Base-by-base conservation (phyloP, 805 yeast genomes). In the Kodamaea fukazawae region DNA sequence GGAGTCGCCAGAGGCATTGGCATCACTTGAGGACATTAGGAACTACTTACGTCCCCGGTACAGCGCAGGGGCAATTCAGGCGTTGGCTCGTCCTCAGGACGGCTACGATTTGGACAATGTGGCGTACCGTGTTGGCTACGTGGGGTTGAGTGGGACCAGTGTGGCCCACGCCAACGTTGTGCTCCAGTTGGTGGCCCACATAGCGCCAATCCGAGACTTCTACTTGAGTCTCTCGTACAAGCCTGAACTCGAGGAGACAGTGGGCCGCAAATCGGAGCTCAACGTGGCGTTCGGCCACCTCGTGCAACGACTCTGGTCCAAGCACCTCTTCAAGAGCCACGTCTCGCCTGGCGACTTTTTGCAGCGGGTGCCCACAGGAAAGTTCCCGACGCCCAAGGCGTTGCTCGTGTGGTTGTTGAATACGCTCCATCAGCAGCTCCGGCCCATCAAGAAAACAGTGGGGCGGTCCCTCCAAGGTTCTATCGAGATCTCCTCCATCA, bases 321-420 rank as follows among this genome's bases (percentile, higher is more conserved):
- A 72, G 0, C 61, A 62, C 29, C 64, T 85, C 15, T 79, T 79
- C 56, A 77, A 73, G 47, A 57, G 71, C 3, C 87, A 83, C 50
- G 67, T 84, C 2, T 79, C 91, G 0, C 81, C 87, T 1, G 83
- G 78, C 52, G 87, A 81, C 36, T 59, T 86, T 6, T 54, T 82
- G 32, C 79, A 79, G 42, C 65, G 61, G 44, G 58, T 82, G 4
- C 58, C 73, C 2, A 49, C 60, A 1, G 53, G 58, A 30, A 20
- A 8, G 8, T 76, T 74, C 49, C 67, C 3, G 32, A 68, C 4
- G 63, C 91, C 93, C 1, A 76, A 75, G 44, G 61, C 61, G 10
- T 77, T 85, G 43, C 47, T 83, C 4, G 48, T 72, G 4, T 84
- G 90, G 88, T 39, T 84, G 9, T 44, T 85, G 11, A 79, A 79